Conservation (phyloP, 257 asterid genomes). For the Nicotiana otophora region DNA sequence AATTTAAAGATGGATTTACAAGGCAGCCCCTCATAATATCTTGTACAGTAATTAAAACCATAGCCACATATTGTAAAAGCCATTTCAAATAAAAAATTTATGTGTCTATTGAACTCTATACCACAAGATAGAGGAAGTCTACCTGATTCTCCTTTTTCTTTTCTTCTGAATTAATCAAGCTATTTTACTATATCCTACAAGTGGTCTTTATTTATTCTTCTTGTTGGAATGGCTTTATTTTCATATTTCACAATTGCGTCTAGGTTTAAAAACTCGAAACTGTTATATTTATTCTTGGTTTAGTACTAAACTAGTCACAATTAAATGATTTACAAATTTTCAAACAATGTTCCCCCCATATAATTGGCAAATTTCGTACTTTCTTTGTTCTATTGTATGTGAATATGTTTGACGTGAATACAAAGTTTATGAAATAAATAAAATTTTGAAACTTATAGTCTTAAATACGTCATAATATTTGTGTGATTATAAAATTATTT, state of each 20-base stretch:
- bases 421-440: too few species aligned
- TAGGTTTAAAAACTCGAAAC: background rate
- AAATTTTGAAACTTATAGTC: too few species aligned
- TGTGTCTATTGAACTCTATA: background rate
- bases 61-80: background rate
- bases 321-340: too few species aligned
- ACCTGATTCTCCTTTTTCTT: background rate
- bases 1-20: background rate
- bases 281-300: too few species aligned
- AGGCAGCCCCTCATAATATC: constrained; percentile 4
- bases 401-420: too few species aligned
- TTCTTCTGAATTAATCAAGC: background rate
- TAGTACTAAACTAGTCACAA: background rate
- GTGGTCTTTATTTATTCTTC: background rate
- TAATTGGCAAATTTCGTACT: too few species aligned
- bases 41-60: background rate
- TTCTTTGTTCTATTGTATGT: too few species aligned
- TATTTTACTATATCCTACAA: background rate
- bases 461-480: too few species aligned
- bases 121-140: background rate
- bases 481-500: too few species aligned
- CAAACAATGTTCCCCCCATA: too few species aligned
- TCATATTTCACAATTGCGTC: background rate
- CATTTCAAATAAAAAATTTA: background rate
- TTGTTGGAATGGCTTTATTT: background rate